These are phyloP conservation scores for Orychophragmus violaceus DNA, from an alignment of 345 rosid genomes.

Conservation along the genomic window DNA sequence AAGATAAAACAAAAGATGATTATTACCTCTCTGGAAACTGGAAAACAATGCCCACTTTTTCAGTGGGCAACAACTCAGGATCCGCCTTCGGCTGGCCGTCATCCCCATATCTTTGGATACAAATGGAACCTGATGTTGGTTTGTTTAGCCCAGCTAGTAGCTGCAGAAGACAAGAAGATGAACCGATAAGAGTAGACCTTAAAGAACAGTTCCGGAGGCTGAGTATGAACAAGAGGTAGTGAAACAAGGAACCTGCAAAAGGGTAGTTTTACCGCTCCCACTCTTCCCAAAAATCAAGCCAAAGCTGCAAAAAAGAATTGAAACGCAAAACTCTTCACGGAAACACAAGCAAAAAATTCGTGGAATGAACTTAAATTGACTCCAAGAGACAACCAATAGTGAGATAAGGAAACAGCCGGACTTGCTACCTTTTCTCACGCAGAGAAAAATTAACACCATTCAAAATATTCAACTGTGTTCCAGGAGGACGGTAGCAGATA, in stretches of 20 bases:
- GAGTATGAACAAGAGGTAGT: neutral
- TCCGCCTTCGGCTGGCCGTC: slow-evolving; percentile 46
- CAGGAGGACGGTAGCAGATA: slow-evolving; percentile 74
- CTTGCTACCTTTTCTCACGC: slow-evolving; percentile 55
- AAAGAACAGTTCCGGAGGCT: neutral
- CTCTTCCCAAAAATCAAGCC: slow-evolving; percentile 95
- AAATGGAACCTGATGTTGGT: slow-evolving; percentile 83
- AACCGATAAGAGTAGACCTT: neutral
- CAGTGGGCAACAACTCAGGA: slow-evolving; percentile 46
- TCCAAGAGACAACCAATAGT: neutral
- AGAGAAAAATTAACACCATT: slow-evolving; percentile 70
- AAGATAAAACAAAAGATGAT: neutral
- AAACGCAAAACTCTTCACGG: slow-evolving; percentile 1
- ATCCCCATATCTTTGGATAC: slow-evolving; percentile 54
- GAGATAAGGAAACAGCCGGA: neutral
- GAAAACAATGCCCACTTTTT: slow-evolving; percentile 86
- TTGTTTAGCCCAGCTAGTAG: slow-evolving; percentile 86
- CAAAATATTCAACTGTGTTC: slow-evolving; percentile 66
- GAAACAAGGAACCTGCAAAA: slow-evolving; percentile 54
- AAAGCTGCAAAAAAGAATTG: slow-evolving; percentile 48
- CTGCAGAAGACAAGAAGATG: slow-evolving; percentile 31
- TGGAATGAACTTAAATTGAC: neutral
- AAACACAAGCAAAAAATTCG: neutral
- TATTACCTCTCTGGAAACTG: slow-evolving; percentile 93
- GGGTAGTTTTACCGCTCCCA: slow-evolving; percentile 96